Percentiles rank a stretch among this genome's conserved stretches.
phyloP scores from a whole-genome alignment of 2,329 filamentous ascomycete species.

The Epichloe baconii region DNA sequence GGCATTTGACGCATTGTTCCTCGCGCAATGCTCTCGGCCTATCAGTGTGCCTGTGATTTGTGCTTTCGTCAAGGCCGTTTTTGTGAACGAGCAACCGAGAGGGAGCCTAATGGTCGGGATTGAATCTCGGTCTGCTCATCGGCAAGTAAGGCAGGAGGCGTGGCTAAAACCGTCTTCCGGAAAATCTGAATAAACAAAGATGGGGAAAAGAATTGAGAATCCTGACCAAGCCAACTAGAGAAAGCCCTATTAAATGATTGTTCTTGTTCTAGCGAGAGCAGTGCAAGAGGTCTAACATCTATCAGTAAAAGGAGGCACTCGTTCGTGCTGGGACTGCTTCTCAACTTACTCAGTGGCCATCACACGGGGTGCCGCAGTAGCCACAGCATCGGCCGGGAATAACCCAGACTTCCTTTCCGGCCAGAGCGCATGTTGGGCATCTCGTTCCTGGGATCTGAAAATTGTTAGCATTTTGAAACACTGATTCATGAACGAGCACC shows the following conservation, averaged over 20 bases:
- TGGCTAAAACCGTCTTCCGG: background rate
- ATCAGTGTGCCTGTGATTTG: background rate
- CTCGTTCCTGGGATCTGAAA: conserved; percentile 34
- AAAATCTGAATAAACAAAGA: background rate
- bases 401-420: conserved; percentile 42
- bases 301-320: background rate
- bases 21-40: background rate
- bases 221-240: background rate
- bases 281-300: background rate
- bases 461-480: conserved; percentile 1
- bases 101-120: background rate
- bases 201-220: background rate
- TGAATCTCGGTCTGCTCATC: background rate
- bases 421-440: conserved; percentile 36
- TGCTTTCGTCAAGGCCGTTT: background rate
- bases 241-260: background rate
- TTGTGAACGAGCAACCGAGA: background rate
- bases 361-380: conserved; percentile 35
- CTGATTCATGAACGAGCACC: background rate
- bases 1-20: background rate
- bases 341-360: conserved; percentile 6
- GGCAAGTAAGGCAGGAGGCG: background rate
- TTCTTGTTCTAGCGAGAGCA: background rate
- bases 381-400: conserved; percentile 38
- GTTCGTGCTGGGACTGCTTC: background rate